These are phyloP conservation scores for Echites panduratus DNA, from an alignment of 257 asterid genomes.

Conservation along the genomic window DNA sequence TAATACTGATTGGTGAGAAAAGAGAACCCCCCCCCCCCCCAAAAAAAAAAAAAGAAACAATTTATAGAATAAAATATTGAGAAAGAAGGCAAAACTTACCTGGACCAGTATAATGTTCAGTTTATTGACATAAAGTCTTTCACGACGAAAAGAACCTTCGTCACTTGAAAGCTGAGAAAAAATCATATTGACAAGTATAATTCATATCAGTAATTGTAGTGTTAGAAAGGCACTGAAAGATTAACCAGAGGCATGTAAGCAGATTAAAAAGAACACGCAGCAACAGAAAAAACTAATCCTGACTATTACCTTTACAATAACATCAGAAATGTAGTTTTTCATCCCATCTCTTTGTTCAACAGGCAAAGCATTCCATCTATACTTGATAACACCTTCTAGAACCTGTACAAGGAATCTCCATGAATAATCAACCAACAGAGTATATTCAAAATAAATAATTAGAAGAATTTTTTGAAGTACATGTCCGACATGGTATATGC, in stretches of 20 bases:
- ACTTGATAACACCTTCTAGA: conserved; percentile 95
- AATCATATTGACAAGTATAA: not conserved
- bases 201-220: not conserved
- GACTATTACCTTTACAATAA: conserved; percentile 75
- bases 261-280: not conserved
- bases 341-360: conserved; percentile 97
- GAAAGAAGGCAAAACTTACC: conserved; percentile 39
- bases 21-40: not conserved
- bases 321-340: conserved; percentile 98
- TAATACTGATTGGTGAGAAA: not conserved
- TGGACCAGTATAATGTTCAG: conserved; percentile 86
- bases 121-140: conserved; percentile 83
- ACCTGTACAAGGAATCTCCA: conserved; percentile 48
- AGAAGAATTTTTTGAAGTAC: not conserved
- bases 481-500: too few species aligned
- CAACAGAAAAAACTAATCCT: not conserved
- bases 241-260: conserved; percentile 2
- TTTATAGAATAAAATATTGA: not conserved
- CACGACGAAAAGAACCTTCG: conserved; percentile 83
- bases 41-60: not conserved
- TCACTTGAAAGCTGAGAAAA: conserved; percentile 79
- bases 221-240: not conserved
- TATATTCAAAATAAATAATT: conserved; percentile 9
- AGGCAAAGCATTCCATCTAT: conserved; percentile 97
- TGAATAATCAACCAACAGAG: conserved; percentile 11